Evolutionary conservation across 2,329 filamentous ascomycete species (phyloP).

Genomic region (Verticillium isaacii): DNA sequence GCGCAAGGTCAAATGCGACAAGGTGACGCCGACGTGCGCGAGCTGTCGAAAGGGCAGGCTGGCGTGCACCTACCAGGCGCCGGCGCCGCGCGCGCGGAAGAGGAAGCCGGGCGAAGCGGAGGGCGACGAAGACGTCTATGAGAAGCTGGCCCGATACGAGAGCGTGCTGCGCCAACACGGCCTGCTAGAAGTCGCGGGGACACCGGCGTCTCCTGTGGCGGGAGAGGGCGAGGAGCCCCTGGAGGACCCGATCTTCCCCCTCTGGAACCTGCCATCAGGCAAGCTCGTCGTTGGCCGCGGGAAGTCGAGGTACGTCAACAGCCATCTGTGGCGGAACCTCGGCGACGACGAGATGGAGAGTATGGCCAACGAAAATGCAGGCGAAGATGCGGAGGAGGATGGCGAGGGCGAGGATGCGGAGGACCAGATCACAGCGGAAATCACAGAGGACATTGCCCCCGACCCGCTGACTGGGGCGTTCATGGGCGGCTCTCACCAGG

Average conservation of each 20-base stretch:
- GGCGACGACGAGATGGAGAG: slow-evolving; percentile 19
- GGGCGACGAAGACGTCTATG: slow-evolving; percentile 16
- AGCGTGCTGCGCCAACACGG: slow-evolving; percentile 28
- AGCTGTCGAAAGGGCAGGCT: slow-evolving; percentile 20
- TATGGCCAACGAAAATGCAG: slow-evolving; percentile 13
- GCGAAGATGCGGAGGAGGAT: slow-evolving; percentile 14
- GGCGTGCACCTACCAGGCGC: slow-evolving; percentile 34
- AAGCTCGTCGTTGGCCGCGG: slow-evolving; percentile 20
- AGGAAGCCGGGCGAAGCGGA: slow-evolving; percentile 25
- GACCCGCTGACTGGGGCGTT: slow-evolving; percentile 13
- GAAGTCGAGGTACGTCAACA: slow-evolving; percentile 37
- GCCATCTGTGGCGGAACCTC: slow-evolving; percentile 19
- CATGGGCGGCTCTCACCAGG: slow-evolving; percentile 5
- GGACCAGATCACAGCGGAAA: neutral
- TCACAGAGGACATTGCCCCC: slow-evolving; percentile 5
- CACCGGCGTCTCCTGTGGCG: neutral
- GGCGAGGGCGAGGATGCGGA: neutral
- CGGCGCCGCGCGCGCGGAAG: slow-evolving; percentile 31
- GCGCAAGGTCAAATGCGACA: slow-evolving; percentile 25
- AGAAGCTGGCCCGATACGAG: slow-evolving; percentile 33
- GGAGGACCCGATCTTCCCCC: slow-evolving; percentile 6
- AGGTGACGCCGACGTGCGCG: slow-evolving; percentile 15
- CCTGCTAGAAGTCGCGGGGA: slow-evolving; percentile 16
- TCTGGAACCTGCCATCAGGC: slow-evolving; percentile 6
- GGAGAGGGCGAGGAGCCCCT: neutral